A percentile compares a stretch with the other conserved stretches of the same genome.
These are phyloP conservation scores for Pythium grandisporangium DNA, from an alignment of 352 stramenopile genomes.

Conservation along the genomic window DNA sequence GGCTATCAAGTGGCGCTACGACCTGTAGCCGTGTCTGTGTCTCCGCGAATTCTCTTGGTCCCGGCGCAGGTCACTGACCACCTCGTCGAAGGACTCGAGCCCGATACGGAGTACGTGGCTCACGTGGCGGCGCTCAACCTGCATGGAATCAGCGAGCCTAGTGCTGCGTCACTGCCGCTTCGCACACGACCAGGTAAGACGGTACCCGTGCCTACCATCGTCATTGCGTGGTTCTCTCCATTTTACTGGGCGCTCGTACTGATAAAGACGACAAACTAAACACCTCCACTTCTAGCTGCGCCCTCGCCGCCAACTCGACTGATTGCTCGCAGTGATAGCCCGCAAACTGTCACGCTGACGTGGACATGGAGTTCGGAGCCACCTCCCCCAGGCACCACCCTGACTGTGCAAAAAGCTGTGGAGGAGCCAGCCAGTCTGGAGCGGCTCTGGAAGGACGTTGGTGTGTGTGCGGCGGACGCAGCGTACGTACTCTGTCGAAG, in stretches of 20 bases:
- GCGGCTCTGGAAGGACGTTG: no score
- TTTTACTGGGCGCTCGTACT: no score
- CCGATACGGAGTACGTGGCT: constrained; percentile 30
- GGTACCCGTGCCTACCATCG: neutral
- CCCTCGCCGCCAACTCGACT: constrained; percentile 2
- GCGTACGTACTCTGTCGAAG: neutral
- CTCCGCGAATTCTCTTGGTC: constrained; percentile 15
- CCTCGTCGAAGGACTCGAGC: constrained; percentile 17
- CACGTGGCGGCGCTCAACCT: constrained; percentile 46
- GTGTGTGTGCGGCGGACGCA: neutral
- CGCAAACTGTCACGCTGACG: constrained; percentile 3
- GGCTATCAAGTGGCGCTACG: constrained; percentile 56
- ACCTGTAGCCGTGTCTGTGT: constrained; percentile 4
- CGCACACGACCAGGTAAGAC: constrained; percentile 29
- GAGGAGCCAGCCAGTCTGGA: no score
- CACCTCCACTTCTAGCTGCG: constrained; percentile 1
- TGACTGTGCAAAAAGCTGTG: no score
- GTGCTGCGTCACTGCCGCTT: constrained; percentile 14
- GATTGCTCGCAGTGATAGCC: neutral
- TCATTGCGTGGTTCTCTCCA: neutral
- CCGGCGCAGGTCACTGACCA: constrained; percentile 17
- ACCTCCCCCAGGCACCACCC: no score
- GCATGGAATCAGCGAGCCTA: constrained; percentile 47
- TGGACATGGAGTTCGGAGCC: no score
- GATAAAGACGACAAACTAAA: no score